Base-by-base conservation (phyloP, 495 filamentous ascomycete genomes). In the Friedmanniomyces simplex region DNA sequence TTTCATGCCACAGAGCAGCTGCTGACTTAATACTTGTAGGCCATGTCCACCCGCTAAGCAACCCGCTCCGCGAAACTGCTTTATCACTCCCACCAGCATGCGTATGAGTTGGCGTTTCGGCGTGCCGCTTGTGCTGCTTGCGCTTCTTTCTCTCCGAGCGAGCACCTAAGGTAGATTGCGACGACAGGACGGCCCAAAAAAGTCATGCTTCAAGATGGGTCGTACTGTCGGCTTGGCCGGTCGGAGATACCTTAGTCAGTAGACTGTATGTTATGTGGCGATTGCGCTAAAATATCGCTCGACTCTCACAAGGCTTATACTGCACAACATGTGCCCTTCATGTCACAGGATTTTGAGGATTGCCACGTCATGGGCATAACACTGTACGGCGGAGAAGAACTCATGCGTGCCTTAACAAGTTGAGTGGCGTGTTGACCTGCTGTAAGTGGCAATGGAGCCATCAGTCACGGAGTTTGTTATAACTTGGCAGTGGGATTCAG, bases 1-100 rank as follows among this genome's bases (percentile, higher is more conserved):
- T 18, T 32, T 4, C 30, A 16, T 34, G 32, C 34, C 30, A 28
- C 22, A 22, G n/a, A 20, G 20, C 26, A 32, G 34, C 14, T 54
- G 32, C 34, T 42, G 20, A 32, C 37, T 42, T n/a, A 12, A 25
- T 54, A 24, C 48, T 32, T 4, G 11, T 34, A 53, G 50, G 61
- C 61, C 22, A 64, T 64, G 61, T 52, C 57, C 32, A 64, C 61
- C 41, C 61, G 61, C 54, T 64, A 64, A 53, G 32, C 48, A 3
- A 32, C 50, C 2, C 16, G 42, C 14, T 12, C 41, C 10, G 21
- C 26, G 12, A 13, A 12, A 8, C 16, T 45, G 6, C 26, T 6
- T 20, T 39, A 13, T 24, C 36, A 32, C 12, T 16, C 34, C n/a
- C 12, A 21, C 5, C 11, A 6, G 45, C 45, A 36, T 49, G 43